phyloP scores from a whole-genome alignment of 1,284 basidiomycete species.

The Porogramme epimiltina region DNA sequence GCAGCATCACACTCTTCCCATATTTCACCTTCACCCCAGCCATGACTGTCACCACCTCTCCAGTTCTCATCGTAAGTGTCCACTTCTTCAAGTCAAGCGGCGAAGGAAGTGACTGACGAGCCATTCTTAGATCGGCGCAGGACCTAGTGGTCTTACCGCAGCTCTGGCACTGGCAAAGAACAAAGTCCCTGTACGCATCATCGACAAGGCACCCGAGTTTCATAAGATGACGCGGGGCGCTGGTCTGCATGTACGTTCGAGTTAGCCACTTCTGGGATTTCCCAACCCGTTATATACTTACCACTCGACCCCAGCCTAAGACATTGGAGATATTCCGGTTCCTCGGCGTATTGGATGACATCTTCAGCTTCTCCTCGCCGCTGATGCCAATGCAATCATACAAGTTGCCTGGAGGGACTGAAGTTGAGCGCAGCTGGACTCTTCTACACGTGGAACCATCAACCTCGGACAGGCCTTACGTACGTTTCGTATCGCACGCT shows the following conservation, averaged over 20 bases:
- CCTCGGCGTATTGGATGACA: constrained; percentile 23
- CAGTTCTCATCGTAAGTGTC: constrained; percentile 3
- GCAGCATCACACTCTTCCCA: too few relatives aligned
- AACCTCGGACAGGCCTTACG: constrained; percentile 22
- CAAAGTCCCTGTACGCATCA: constrained; percentile 35
- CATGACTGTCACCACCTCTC: neutral
- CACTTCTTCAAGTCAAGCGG: constrained; percentile 11
- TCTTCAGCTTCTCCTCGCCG: neutral
- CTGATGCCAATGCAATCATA: constrained; percentile 14
- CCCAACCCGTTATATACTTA: neutral
- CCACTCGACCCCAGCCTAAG: constrained; percentile 10
- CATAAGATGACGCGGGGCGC: constrained; percentile 29
- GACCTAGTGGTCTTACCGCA: constrained; percentile 27
- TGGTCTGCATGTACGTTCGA: constrained; percentile 28
- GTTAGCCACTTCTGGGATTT: neutral
- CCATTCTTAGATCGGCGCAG: constrained; percentile 25
- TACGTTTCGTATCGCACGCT: too few relatives aligned
- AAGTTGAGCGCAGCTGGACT: constrained; percentile 11
- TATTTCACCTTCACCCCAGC: too few relatives aligned
- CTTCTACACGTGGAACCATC: constrained; percentile 14
- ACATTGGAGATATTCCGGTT: constrained; percentile 24
- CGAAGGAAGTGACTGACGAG: neutral
- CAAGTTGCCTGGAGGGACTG: constrained; percentile 22
- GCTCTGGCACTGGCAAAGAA: constrained; percentile 29
- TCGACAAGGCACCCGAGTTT: constrained; percentile 32